These are phyloP conservation scores for Pythium plurisporium DNA, from an alignment of 352 stramenopile species.

Conservation along the genomic window DNA sequence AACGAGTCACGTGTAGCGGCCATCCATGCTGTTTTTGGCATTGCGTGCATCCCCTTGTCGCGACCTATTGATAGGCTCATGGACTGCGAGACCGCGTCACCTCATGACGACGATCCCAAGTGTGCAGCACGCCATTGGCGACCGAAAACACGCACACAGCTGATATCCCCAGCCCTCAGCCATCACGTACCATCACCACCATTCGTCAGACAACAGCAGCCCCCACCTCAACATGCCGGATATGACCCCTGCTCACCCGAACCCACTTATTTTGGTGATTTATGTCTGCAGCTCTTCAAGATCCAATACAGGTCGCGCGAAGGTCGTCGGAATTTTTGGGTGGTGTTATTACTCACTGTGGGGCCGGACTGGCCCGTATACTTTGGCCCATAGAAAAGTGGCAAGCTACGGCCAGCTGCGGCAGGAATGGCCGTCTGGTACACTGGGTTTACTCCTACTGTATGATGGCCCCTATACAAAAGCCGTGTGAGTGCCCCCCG, in stretches of 20 bases:
- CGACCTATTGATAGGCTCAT: background rate
- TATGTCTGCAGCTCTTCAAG: background rate
- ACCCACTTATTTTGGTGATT: background rate
- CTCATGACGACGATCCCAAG: too few species aligned
- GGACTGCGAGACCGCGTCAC: background rate
- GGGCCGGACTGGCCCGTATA: too few species aligned
- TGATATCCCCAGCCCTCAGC: too few species aligned
- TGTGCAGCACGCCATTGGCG: too few species aligned
- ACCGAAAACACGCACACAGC: too few species aligned
- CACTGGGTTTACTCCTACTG: background rate
- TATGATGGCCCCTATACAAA: background rate
- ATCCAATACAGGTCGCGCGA: constrained; percentile 4
- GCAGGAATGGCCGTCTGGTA: background rate
- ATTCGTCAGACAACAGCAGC: too few species aligned
- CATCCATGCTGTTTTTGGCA: constrained; percentile 1
- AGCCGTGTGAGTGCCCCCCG: background rate
- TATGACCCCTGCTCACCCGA: background rate
- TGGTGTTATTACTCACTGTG: background rate
- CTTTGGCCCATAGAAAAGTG: too few species aligned
- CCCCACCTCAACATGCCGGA: too few species aligned
- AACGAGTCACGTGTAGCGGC: too few species aligned
- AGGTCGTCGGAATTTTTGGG: background rate
- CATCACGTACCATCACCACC: too few species aligned
- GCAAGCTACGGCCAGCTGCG: background rate
- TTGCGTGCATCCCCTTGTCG: background rate